A percentile compares a stretch with the other conserved stretches of the same genome.
These are phyloP conservation scores for Tarenaya hassleriana DNA, from an alignment of 345 rosid genomes.

Conservation along the genomic window DNA sequence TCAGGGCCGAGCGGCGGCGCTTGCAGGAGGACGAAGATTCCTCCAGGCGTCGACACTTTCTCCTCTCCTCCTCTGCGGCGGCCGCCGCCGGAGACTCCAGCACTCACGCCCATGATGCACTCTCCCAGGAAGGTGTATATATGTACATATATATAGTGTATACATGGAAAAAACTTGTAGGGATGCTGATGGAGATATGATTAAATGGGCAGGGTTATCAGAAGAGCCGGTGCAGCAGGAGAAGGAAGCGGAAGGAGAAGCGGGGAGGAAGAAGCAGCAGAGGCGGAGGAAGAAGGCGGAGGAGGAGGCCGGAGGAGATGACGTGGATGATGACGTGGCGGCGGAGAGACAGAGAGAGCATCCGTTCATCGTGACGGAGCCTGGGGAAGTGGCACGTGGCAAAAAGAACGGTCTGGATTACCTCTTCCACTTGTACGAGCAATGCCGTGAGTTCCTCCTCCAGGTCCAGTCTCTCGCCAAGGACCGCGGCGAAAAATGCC, in stretches of 20 bases:
- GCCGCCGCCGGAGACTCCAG: conserved; percentile 39
- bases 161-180: no score
- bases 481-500: conserved; percentile 96
- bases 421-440: conserved; percentile 95
- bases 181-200: conserved; percentile 15
- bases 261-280: conserved; percentile 30
- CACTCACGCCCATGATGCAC: conserved; percentile 58
- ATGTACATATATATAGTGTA: no score
- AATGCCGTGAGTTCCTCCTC: conserved; percentile 87
- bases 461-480: conserved; percentile 91
- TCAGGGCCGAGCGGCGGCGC: conserved; percentile 77
- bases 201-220: conserved; percentile 56
- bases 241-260: conserved; percentile 47
- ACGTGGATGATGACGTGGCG: conserved; percentile 30
- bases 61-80: conserved; percentile 3
- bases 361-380: conserved; percentile 99
- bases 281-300: conserved; percentile 41
- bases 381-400: conserved; percentile 99
- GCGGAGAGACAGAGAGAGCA: conserved; percentile 90
- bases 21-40: conserved; percentile 48
- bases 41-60: conserved; percentile 39
- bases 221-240: conserved; percentile 66
- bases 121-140: conserved; percentile 80
- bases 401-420: conserved; percentile 99
- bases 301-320: conserved; percentile 38